These are phyloP conservation scores for Neodidymelliopsis sp. DNA, from an alignment of 2,329 filamentous ascomycete genomes.

Conservation along the genomic window DNA sequence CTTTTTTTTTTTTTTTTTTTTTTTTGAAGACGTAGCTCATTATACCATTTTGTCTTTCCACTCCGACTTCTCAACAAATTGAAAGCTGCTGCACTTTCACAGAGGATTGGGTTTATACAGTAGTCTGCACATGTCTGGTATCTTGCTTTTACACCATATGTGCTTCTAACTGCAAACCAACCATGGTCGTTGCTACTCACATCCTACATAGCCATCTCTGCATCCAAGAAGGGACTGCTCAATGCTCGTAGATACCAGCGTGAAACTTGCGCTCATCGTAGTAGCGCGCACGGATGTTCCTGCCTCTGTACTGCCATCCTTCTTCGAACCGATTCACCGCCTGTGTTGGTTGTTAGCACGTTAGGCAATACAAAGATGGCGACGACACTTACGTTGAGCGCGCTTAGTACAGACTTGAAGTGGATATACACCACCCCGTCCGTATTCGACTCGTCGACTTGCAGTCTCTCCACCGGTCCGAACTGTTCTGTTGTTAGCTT, in stretches of 20 bases:
- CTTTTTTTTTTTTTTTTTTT: too few species aligned
- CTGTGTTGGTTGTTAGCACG: constrained; percentile 52
- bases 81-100: too few species aligned
- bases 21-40: background rate
- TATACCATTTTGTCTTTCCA: constrained; percentile 6
- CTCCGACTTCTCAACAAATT: too few species aligned
- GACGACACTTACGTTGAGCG: constrained; percentile 78
- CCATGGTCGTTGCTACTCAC: too few species aligned
- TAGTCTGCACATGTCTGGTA: too few species aligned
- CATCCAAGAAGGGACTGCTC: background rate
- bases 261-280: constrained; percentile 87
- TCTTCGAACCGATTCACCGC: constrained; percentile 91
- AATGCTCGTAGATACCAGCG: constrained; percentile 47
- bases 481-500: constrained; percentile 62
- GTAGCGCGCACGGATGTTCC: constrained; percentile 80
- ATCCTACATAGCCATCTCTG: too few species aligned
- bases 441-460: constrained; percentile 68
- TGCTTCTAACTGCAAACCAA: too few species aligned
- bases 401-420: constrained; percentile 85
- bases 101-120: too few species aligned
- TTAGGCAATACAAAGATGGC: background rate
- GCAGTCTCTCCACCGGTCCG: constrained; percentile 80
- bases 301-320: constrained; percentile 91
- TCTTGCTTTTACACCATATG: too few species aligned
- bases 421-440: constrained; percentile 82